Conservation (phyloP, 805 yeast species). For the Lipomyces japonicus region DNA sequence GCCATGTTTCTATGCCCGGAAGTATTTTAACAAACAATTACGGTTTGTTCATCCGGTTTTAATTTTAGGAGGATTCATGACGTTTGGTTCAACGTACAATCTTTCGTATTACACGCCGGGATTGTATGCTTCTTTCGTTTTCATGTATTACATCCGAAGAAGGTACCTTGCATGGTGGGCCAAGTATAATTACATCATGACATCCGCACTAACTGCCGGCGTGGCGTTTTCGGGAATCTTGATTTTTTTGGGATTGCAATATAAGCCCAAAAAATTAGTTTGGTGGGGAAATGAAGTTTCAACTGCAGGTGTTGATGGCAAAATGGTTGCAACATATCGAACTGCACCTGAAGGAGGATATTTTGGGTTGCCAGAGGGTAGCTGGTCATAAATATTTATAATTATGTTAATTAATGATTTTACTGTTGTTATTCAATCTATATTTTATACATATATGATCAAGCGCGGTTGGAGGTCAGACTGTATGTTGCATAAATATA, state of each 20-base stretch:
- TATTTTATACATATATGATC: no score
- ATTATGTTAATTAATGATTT: no score
- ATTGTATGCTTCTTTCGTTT: constrained; percentile 44
- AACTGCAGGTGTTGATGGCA: constrained; percentile 17
- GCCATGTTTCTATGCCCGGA: constrained; percentile 9
- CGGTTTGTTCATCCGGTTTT: constrained; percentile 19
- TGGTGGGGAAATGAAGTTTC: constrained; percentile 65
- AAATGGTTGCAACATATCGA: neutral
- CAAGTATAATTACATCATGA: constrained; percentile 62
- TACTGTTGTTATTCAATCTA: neutral
- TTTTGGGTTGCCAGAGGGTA: neutral
- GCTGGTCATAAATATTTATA: neutral
- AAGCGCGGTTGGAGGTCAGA: no score
- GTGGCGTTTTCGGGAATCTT: constrained; percentile 59
- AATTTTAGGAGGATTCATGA: constrained; percentile 14
- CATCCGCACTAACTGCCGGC: constrained; percentile 65
- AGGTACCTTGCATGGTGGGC: constrained; percentile 69
- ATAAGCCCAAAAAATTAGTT: constrained; percentile 39
- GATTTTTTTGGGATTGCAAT: constrained; percentile 51
- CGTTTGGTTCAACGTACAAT: constrained; percentile 17
- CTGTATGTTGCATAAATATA: no score
- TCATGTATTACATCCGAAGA: constrained; percentile 55
- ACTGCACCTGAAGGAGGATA: neutral
- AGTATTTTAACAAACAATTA: constrained; percentile 3
- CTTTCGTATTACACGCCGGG: constrained; percentile 24